Conservation (phyloP, 108 stramenopile species). For the Mayamaea pseudoterrestris region DNA sequence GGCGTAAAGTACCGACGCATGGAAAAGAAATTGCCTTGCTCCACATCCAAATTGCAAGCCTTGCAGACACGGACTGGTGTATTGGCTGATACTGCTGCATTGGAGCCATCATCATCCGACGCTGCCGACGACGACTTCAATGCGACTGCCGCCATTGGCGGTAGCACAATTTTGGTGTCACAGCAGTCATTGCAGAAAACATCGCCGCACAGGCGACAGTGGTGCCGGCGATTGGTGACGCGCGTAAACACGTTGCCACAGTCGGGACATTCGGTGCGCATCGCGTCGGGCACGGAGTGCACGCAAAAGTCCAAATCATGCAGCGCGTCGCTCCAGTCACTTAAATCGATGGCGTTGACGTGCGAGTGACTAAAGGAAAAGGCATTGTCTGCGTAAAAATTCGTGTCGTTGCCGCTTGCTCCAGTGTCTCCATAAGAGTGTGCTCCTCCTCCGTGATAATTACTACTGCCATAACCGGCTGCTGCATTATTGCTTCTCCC, state of each 20-base stretch:
- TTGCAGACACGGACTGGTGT: conserved; percentile 69
- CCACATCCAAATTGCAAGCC: conserved; percentile 57
- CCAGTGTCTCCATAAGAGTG: too few relatives aligned
- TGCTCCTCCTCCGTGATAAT: not conserved
- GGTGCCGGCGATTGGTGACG: conserved; percentile 75
- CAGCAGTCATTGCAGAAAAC: conserved; percentile 87
- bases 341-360: too few relatives aligned
- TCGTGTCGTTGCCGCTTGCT: too few relatives aligned
- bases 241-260: conserved; percentile 40
- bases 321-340: conserved; percentile 43
- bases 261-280: conserved; percentile 39
- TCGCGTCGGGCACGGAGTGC: conserved; percentile 47
- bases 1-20: conserved; percentile 71
- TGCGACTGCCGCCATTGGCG: too few relatives aligned
- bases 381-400: too few relatives aligned
- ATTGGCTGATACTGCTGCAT: conserved; percentile 52
- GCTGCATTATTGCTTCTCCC: conserved; percentile 6
- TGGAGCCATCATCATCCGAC: conserved; percentile 52
- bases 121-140: conserved; percentile 24
- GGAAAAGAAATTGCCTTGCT: conserved; percentile 70
- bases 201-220: conserved; percentile 91
- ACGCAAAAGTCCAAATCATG: conserved; percentile 48
- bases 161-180: too few relatives aligned
- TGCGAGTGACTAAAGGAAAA: too few relatives aligned
- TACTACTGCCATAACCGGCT: conserved; percentile 1